Base-by-base conservation (phyloP, 352 stramenopile genomes). In the Phytopythium helicoides region DNA sequence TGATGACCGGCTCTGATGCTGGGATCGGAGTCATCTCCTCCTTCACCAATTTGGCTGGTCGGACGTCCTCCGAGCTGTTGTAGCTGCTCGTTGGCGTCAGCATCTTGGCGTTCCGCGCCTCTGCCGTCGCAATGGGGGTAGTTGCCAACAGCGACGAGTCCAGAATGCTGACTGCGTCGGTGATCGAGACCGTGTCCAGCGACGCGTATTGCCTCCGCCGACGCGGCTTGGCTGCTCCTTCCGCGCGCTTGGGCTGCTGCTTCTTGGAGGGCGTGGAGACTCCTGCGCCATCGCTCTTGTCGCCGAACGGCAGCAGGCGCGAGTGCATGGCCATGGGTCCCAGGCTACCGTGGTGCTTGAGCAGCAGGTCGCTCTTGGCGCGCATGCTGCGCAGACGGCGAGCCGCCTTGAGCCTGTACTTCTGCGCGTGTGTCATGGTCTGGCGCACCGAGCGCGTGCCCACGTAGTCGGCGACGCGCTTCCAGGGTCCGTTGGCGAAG, bases 391-490 rank as follows among this genome's bases (percentile, higher is more conserved):
- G 80, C 47, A 87, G 64, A 7, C 76, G 76, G 0, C 81, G 71
- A 18, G 73, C 74, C 1, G 74, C 68, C 42, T 90, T 90, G 10
- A 86, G 69, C 0, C 76, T 70, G 58, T 89, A 89, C 63, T 89
- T 89, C 58, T 90, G 79, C 11, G 76, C 79, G 51, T 92, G 79
- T 3, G 78, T 89, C 80, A 91, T 91, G 44, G 80, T 91, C 53
- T 91, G 81, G 12, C 81, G 81, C 60, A 89, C 78, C 9, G 84
- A 89, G 50, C 79, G 78, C 45, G 81, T 90, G 36, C 73, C 79
- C 22, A 92, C 77, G 44, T 86, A 82, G 34, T 76, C 76, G 11
- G 80, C 81, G 3, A 92, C 76, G 18, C 76, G 62, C 52, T 88
- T 88, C 79, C 77, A 90, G 6, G 80, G 81, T 4, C 79, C 79